phyloP scores from a whole-genome alignment of 371 early-diverging fungal species.

The Rhizopus sp. region DNA sequence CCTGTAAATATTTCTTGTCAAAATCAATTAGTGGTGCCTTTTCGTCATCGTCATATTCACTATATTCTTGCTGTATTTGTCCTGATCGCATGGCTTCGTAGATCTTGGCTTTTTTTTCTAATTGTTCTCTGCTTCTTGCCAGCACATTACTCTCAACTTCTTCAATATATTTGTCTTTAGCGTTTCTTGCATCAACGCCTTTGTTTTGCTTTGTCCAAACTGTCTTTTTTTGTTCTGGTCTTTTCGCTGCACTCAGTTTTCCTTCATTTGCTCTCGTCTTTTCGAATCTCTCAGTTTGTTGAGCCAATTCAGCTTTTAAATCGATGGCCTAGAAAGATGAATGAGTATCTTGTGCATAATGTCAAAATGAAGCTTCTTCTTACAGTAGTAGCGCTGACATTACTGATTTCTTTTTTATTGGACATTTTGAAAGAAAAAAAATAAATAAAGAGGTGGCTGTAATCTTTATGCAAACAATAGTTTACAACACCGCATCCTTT shows the following conservation, averaged over 20 bases:
- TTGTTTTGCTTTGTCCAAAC: constrained; percentile 63
- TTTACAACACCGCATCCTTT: too few species aligned
- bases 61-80: constrained; percentile 26
- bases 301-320: constrained; percentile 2
- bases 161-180: constrained; percentile 32
- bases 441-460: too few species aligned
- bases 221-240: constrained; percentile 51
- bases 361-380: too few species aligned
- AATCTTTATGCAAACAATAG: too few species aligned
- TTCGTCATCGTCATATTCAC: constrained; percentile 27
- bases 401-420: too few species aligned
- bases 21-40: constrained; percentile 52
- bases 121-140: constrained; percentile 53
- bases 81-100: constrained; percentile 59
- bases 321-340: constrained; percentile 1
- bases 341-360: too few species aligned
- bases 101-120: constrained; percentile 67
- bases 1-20: constrained; percentile 46
- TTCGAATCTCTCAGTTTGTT: constrained; percentile 5
- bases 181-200: constrained; percentile 50
- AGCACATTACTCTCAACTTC: constrained; percentile 37
- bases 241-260: constrained; percentile 33
- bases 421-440: too few species aligned
- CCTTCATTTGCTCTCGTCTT: constrained; percentile 15
- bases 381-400: too few species aligned